A percentile compares a stretch with the other conserved stretches of the same genome.
Conservation (phyloP, 305 asterid species). For the Solanum hybrid region DNA sequence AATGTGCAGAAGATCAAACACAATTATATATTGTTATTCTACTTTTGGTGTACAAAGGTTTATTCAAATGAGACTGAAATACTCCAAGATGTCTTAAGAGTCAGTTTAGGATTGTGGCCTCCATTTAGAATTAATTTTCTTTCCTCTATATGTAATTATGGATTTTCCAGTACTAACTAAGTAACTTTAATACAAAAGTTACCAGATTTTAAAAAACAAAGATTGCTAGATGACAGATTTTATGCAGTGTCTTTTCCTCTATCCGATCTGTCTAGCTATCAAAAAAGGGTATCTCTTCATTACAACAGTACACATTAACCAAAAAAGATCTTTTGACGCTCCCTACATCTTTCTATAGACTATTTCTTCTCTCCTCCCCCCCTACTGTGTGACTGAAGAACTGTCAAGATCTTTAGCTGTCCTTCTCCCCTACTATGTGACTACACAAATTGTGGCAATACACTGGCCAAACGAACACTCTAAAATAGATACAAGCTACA, state of each 20-base stretch:
- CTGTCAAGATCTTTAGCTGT: background rate
- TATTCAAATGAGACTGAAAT: background rate
- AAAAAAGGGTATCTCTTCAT: background rate
- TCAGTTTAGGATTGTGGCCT: background rate
- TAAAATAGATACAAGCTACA: background rate
- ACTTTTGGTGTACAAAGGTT: background rate
- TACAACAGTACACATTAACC: background rate
- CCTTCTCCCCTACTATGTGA: background rate
- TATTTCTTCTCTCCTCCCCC: background rate
- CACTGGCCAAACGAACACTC: background rate
- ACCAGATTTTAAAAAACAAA: background rate
- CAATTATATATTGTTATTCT: background rate
- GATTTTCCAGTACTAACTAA: background rate
- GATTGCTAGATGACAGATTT: background rate
- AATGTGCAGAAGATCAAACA: background rate
- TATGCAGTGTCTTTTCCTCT: background rate
- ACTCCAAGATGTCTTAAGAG: background rate
- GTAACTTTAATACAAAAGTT: background rate
- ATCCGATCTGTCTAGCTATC: background rate
- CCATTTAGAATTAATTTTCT: background rate
- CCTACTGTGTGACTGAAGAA: background rate
- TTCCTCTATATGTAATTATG: background rate
- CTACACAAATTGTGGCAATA: background rate
- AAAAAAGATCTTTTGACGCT: background rate
- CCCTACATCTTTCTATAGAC: background rate